A percentile compares a stretch with the other conserved stretches of the same genome.
phyloP scores from a whole-genome alignment of 495 filamentous ascomycete species.

The Tuber indicum region DNA sequence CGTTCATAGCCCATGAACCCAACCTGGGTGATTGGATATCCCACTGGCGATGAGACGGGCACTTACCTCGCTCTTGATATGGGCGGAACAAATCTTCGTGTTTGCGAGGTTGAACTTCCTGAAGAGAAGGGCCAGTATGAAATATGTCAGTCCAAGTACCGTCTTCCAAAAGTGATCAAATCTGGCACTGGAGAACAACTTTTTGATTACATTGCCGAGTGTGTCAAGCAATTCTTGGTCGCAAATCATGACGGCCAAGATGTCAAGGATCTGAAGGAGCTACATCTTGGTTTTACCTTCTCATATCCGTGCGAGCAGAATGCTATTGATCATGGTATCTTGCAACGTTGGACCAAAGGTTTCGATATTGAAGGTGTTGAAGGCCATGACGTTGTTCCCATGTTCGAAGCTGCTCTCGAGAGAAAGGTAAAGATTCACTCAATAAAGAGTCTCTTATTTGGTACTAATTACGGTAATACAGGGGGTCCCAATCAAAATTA shows the following conservation, averaged over 20 bases:
- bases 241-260: constrained; percentile 70
- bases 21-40: constrained; percentile 94
- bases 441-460: constrained; percentile 2
- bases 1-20: constrained; percentile 85
- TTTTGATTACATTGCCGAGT: constrained; percentile 97
- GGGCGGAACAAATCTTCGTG: constrained; percentile 96
- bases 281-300: constrained; percentile 95
- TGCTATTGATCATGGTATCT: constrained; percentile 89
- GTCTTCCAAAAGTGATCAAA: constrained; percentile 92
- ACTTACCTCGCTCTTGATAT: constrained; percentile 93
- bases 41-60: constrained; percentile 80
- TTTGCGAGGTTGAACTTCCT: constrained; percentile 90
- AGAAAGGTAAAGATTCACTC: constrained; percentile 56
- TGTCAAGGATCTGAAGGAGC: constrained; percentile 53
- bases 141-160: constrained; percentile 98
- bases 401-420: constrained; percentile 75
- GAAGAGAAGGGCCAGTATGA: constrained; percentile 93
- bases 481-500: constrained; percentile 87
- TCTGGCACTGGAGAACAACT: constrained; percentile 84
- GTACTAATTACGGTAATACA: constrained; percentile 39
- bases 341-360: constrained; percentile 98
- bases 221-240: constrained; percentile 90
- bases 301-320: constrained; percentile 95
- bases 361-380: constrained; percentile 97
- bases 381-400: constrained; percentile 87